phyloP scores from a whole-genome alignment of 352 stramenopile species.

The Globisporangium splendens region DNA sequence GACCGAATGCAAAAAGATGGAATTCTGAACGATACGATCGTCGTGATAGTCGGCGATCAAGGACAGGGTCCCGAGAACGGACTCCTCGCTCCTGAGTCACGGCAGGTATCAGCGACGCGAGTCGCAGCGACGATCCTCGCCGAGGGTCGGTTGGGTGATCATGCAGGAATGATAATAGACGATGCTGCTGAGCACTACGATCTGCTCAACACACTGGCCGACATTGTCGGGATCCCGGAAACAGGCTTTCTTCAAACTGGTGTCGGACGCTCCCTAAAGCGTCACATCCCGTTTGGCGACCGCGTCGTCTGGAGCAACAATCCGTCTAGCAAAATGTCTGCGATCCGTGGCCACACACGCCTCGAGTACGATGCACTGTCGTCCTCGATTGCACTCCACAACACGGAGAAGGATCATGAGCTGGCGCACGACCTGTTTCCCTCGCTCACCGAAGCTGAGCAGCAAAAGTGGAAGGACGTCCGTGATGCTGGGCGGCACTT shows the following conservation, averaged over 20 bases:
- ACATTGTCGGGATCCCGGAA: conserved; percentile 33
- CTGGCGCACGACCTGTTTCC: conserved; percentile 31
- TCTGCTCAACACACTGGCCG: conserved; percentile 34
- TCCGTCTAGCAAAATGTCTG: conserved; percentile 35
- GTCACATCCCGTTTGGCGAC: conserved; percentile 26
- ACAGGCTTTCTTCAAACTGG: conserved; percentile 32
- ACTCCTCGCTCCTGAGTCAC: conserved; percentile 21
- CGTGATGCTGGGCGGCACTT: conserved; percentile 28
- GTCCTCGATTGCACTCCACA: conserved; percentile 30
- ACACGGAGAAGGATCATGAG: conserved; percentile 38
- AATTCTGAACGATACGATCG: conserved; percentile 48
- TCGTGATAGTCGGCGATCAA: conserved; percentile 53
- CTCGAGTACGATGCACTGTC: conserved; percentile 41
- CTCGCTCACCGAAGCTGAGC: conserved; percentile 12
- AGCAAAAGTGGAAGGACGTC: conserved; percentile 14
- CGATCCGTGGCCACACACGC: conserved; percentile 30
- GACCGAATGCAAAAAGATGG: conserved; percentile 38
- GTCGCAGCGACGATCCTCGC: conserved; percentile 32
- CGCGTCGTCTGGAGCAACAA: conserved; percentile 57
- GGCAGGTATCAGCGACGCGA: conserved; percentile 25
- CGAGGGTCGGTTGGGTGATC: conserved; percentile 27
- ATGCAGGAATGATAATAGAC: conserved; percentile 23
- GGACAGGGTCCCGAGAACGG: conserved; percentile 39
- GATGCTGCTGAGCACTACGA: conserved; percentile 36
- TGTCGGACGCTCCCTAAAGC: conserved; percentile 41